phyloP scores from a whole-genome alignment of 2,329 filamentous ascomycete genomes.

The Colletotrichum scovillei region DNA sequence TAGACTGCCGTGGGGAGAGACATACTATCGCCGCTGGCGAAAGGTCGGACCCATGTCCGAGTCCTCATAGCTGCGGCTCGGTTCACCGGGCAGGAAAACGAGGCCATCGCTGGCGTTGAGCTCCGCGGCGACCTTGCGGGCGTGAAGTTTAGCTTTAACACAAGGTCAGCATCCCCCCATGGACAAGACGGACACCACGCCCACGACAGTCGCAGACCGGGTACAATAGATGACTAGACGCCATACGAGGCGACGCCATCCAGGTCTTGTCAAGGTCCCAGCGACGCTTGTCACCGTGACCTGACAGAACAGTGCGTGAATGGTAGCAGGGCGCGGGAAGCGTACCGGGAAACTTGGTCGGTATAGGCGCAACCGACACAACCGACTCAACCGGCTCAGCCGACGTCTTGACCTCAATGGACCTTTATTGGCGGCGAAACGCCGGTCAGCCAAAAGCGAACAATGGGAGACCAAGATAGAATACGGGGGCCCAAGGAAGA shows the following conservation, averaged over 20 bases:
- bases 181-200: background rate
- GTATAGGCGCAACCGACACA: slow-evolving; percentile 23
- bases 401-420: slow-evolving; percentile 51
- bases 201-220: background rate
- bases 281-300: background rate
- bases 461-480: background rate
- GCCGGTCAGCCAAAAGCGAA: slow-evolving; percentile 30
- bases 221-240: no score
- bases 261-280: background rate
- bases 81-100: slow-evolving; percentile 66
- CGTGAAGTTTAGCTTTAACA: slow-evolving; percentile 64
- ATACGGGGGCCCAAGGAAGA: background rate
- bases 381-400: slow-evolving; percentile 18
- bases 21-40: slow-evolving; percentile 69
- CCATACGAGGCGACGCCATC: no score
- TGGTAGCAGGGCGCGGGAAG: background rate
- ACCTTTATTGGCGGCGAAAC: slow-evolving; percentile 36
- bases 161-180: background rate
- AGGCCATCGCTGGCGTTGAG: slow-evolving; percentile 62
- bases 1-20: background rate
- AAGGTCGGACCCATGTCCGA: slow-evolving; percentile 68
- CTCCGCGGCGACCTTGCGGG: slow-evolving; percentile 65
- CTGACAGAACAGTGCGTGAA: background rate
- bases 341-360: slow-evolving; percentile 51
- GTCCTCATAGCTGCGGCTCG: slow-evolving; percentile 64